Conservation (phyloP, 192 early-diverging fungal genomes). For the Coemansia sp. region DNA sequence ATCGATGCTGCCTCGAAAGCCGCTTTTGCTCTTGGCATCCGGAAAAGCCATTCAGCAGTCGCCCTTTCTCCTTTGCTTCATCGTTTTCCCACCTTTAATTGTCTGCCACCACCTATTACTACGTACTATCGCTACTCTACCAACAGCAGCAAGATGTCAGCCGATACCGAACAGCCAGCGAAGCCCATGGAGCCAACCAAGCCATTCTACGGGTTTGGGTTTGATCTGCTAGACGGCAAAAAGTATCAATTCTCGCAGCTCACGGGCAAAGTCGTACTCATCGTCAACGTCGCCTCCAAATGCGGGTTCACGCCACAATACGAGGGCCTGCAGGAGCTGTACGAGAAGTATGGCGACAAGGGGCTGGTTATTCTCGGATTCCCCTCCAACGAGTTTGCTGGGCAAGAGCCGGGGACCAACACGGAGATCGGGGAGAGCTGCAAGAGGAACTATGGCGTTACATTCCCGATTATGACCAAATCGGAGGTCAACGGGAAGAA, state of each 20-base stretch:
- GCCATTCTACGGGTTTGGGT: conserved; percentile 56
- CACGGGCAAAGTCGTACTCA: conserved; percentile 72
- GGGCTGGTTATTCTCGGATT: conserved; percentile 87
- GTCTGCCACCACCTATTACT: conserved; percentile 5
- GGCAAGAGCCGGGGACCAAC: conserved; percentile 61
- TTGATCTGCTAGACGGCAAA: conserved; percentile 54
- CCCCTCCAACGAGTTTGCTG: conserved; percentile 86
- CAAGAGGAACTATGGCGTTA: conserved; percentile 69
- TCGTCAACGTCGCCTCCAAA: conserved; percentile 90
- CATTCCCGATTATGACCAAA: conserved; percentile 88
- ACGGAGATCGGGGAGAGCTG: conserved; percentile 56
- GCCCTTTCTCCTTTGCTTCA: neutral
- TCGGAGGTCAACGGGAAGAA: conserved; percentile 78
- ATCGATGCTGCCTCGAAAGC: neutral
- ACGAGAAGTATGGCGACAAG: conserved; percentile 62
- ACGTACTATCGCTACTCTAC: neutral
- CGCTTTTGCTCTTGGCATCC: neutral
- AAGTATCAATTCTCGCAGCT: conserved; percentile 58
- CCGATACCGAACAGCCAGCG: neutral
- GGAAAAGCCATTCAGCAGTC: neutral
- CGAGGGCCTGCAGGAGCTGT: conserved; percentile 64
- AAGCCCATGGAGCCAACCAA: conserved; percentile 8
- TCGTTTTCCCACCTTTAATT: conserved; percentile 2
- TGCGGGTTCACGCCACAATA: conserved; percentile 88
- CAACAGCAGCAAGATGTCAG: neutral